Evolutionary conservation across 2,329 filamentous ascomycete species (phyloP), one percentile per base, ranked within the genome.

Genomic region (Colletotrichum camelliae): DNA sequence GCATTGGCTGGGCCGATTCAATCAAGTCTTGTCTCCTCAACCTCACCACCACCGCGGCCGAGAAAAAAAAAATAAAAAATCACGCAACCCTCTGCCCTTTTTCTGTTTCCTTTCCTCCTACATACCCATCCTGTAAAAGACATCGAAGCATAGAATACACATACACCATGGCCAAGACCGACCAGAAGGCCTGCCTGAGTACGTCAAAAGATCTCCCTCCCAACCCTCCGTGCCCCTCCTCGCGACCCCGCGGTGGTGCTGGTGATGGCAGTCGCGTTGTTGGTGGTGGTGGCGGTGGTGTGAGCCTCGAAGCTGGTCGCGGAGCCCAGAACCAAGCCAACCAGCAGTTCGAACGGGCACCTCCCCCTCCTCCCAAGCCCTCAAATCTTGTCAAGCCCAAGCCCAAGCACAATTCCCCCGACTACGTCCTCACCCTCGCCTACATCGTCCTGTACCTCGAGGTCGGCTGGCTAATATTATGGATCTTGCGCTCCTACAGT

Each of bases 181-280:
- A 89, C 78, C 90, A 91, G 71, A 91, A 91, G 84, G 90, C 90
- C 81, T 91, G 90, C 85, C 88, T 92, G 83, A 91, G 89, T 91
- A 91, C 84, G 89, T 90, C 84, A 78, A 76, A 77, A 72, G 48
- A 78, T 81, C 81, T 80, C 78, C 79, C 78, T 82, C 81, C 77
- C 79, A 79, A 81, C 80, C 80, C 80, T 79, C 77, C 79, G 43
- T 61, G 55, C 62, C 68, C 77, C 68, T 67, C 72, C 52, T 70
- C 69, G 69, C 68, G 72, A 60, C 70, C 74, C 76, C 70, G 74
- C 76, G 70, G 35, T 65, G 70, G 57, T 64, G 52, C 8, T 65
- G 33, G 64, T 52, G 43, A 52, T 52, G 43, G 43, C 43, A 52
- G 43, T 52, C n/a, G 43, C 43, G n/a, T 52, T 52, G 39, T 48